Percentiles rank a stretch among this genome's conserved stretches.
phyloP scores from a whole-genome alignment of 495 filamentous ascomycete genomes.

The Barbatosphaeria neglecta region DNA sequence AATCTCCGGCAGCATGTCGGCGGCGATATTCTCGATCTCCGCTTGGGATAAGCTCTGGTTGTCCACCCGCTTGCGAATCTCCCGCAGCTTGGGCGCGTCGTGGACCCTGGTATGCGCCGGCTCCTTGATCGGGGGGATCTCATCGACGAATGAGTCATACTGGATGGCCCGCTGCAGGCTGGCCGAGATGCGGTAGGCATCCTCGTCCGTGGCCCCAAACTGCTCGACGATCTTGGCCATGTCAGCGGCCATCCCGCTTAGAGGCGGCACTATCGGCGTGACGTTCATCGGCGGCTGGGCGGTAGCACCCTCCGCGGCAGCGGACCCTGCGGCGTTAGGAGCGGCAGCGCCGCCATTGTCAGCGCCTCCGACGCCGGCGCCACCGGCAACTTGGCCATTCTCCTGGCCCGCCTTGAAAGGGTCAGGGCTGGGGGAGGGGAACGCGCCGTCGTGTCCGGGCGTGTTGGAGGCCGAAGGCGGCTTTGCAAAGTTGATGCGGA shows the following conservation, averaged over 20 bases:
- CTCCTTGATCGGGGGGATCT: slow-evolving; percentile 83
- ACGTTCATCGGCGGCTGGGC: slow-evolving; percentile 30
- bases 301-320: slow-evolving; percentile 14
- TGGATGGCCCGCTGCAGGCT: slow-evolving; percentile 66
- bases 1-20: slow-evolving; percentile 90
- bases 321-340: too few species aligned
- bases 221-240: slow-evolving; percentile 79
- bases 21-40: slow-evolving; percentile 86
- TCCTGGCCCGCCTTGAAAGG: slow-evolving; percentile 51
- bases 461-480: slow-evolving; percentile 80
- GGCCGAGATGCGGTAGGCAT: slow-evolving; percentile 56
- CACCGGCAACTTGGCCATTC: slow-evolving; percentile 20
- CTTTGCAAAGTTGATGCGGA: slow-evolving; percentile 94
- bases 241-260: slow-evolving; percentile 66
- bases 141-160: slow-evolving; percentile 59
- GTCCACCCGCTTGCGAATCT: slow-evolving; percentile 95
- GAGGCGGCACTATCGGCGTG: slow-evolving; percentile 54
- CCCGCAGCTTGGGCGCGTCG: slow-evolving; percentile 88
- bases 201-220: slow-evolving; percentile 79
- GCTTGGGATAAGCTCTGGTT: slow-evolving; percentile 73
- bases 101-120: slow-evolving; percentile 83
- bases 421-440: slow-evolving; percentile 93
- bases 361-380: slow-evolving; percentile 33
- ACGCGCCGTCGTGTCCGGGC: slow-evolving; percentile 67
- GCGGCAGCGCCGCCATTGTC: too few species aligned